Base-by-base conservation (phyloP, 177 flowering plant species). In the Telopea speciosissima region DNA sequence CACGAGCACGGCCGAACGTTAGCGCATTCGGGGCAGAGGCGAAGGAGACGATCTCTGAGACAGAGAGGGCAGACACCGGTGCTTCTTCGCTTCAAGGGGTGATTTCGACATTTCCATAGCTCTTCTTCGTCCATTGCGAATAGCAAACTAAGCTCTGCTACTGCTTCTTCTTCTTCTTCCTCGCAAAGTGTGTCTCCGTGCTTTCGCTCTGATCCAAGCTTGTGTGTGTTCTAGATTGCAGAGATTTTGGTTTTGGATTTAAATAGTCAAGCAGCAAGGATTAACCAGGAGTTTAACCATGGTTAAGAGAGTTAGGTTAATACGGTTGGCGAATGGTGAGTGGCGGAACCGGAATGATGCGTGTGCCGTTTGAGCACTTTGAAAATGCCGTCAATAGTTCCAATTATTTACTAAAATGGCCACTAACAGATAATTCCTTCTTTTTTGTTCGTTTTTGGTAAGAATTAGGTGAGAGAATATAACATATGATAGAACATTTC, bases 11-110 rank as follows among this genome's bases (percentile, higher is more conserved):
- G 97, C 69, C 87, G 89, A 23, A 67, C 71, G 78, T 70, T 68
- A 66, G 88, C 90, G 81, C 97, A 91, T 28, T 86, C 82, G n/a
- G 95, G 96, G 73, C 97, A 91, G 70, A 90, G 91, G 25, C 63
- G 66, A 73, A 75, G 28, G 71, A 91, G 92, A 1, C 89, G 86
- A 44, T 86, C 91, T 22, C 79, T 83, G 71, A 92, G 91, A 78
- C 97, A 93, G 26, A 65, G 14, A 6, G 93, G 85, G 73, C 98
- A 93, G n/a, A 91, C 74, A 13, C 98, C 98, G 45, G 63, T 78
- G 7, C 80, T 71, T 52, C 83, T 81, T 0, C 85, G 84, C 68
- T 78, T 82, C 0, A 87, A 80, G 1, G 98, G 92, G 76, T 93
- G 98, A 62, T 82, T 83, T 26, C 80, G 73, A 70, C 97, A 92